Evolutionary conservation across 2,329 filamentous ascomycete genomes (phyloP), one percentile per base, ranked within the genome.

Genomic region (Alternaria postmessia): DNA sequence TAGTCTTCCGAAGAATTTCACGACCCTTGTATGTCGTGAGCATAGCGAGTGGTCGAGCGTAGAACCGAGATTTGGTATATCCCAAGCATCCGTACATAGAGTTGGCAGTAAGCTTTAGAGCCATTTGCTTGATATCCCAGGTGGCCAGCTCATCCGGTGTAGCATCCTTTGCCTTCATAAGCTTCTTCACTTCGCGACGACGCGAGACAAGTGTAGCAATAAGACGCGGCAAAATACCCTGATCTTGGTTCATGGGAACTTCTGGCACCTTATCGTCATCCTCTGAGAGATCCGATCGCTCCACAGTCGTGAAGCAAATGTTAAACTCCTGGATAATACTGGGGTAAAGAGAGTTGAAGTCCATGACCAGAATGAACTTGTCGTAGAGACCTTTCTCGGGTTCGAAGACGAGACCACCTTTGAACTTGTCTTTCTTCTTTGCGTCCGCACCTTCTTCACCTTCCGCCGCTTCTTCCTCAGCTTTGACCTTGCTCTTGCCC

Each of bases 241-340:
- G 90, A 0, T 90, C 88, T 75, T 94, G 88, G 54, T 91, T 88
- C 38, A 82, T 78, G 3, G 94, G 94, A 1, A 97, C 91, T 62
- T 96, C 92, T 0, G 95, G 95, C 1, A 98, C 92, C 56, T 87
- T 88, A 56, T 98, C 93, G 54, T 97, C 93, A 51, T 95, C 91
- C 42, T 94, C 89, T 34, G 88, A 86, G 70, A 90, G 81, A 62
- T 87, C 83, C 41, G 87, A 84, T 69, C 95, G 86, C 63, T 98
- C 92, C 7, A 99, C 93, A 0, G 96, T 99, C 2, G 95, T 99
- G 80, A 99, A 99, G 83, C 96, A 99, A 70, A 99, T 99, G 80
- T 99, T 99, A 82, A 89, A 99, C 85, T 99, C 96, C 75, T 99
- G 96, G 63, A 99, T 99, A 74, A 99, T 98, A 75, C 93, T 97